A percentile compares a stretch with the other conserved stretches of the same genome.
These are phyloP conservation scores for Colletotrichum plurivorum DNA, from an alignment of 2,329 filamentous ascomycete species.

Conservation along the genomic window DNA sequence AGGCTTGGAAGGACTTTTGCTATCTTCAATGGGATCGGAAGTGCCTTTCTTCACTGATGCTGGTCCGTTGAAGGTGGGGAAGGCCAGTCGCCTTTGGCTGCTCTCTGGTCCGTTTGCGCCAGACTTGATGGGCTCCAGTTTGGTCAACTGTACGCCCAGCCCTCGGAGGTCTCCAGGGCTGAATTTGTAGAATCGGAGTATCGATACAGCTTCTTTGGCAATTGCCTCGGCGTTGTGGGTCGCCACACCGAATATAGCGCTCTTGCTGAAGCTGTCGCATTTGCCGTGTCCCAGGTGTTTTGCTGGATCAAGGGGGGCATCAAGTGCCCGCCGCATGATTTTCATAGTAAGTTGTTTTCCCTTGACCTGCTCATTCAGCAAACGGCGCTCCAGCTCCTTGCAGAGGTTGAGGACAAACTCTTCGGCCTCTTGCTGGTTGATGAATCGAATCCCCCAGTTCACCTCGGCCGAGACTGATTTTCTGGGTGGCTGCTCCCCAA, in stretches of 20 bases:
- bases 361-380: constrained; percentile 87
- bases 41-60: constrained; percentile 55
- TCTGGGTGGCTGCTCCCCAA: constrained; percentile 86
- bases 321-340: constrained; percentile 88
- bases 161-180: constrained; percentile 94
- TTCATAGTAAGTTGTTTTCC: constrained; percentile 93
- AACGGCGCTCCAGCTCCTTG: constrained; percentile 84
- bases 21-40: constrained; percentile 67
- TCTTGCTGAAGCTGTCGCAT: constrained; percentile 96
- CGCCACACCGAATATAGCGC: constrained; percentile 83
- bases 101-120: constrained; percentile 71
- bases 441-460: constrained; percentile 97
- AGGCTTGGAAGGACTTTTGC: constrained; percentile 51
- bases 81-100: constrained; percentile 85
- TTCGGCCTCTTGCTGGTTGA: constrained; percentile 92
- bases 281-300: constrained; percentile 97
- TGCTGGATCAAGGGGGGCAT: constrained; percentile 90
- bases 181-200: constrained; percentile 85
- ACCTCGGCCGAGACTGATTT: constrained; percentile 98
- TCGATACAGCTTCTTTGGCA: constrained; percentile 86
- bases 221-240: constrained; percentile 82
- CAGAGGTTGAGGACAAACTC: constrained; percentile 90
- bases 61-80: constrained; percentile 68
- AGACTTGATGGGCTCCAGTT: constrained; percentile 83
- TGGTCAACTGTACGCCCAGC: constrained; percentile 93